Conservation (phyloP, 495 filamentous ascomycete genomes). For the Podospora pseudoanserina region DNA sequence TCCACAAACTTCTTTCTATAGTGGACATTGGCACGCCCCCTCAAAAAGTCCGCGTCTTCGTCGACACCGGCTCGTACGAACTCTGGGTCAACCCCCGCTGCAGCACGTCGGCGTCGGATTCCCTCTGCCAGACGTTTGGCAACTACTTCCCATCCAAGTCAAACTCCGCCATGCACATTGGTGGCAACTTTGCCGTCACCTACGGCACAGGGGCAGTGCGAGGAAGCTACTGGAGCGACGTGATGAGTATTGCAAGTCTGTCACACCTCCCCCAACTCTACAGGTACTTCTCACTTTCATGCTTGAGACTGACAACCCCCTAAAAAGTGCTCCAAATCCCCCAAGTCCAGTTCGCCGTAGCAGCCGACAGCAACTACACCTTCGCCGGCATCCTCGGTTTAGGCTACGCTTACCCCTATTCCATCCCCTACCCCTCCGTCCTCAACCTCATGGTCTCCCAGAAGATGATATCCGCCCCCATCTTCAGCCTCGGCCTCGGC, state of each 20-base stretch:
- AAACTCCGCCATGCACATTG: conserved; percentile 32
- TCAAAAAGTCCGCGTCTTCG: conserved; percentile 40
- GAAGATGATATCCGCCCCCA: conserved; percentile 61
- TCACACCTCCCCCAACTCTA: neutral
- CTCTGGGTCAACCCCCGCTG: conserved; percentile 45
- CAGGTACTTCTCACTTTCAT: neutral
- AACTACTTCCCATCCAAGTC: conserved; percentile 40
- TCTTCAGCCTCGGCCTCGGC: conserved; percentile 68
- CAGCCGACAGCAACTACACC: conserved; percentile 39
- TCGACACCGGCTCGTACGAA: conserved; percentile 48
- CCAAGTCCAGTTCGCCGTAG: conserved; percentile 35
- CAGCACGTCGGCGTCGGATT: conserved; percentile 33
- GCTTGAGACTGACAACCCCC: neutral
- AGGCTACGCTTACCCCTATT: conserved; percentile 39
- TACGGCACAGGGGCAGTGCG: conserved; percentile 42
- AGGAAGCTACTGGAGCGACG: conserved; percentile 40
- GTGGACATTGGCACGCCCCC: conserved; percentile 44
- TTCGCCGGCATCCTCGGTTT: conserved; percentile 42
- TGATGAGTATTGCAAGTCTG: conserved; percentile 33
- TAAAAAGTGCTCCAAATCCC: conserved; percentile 26
- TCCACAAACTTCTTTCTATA: conserved; percentile 7
- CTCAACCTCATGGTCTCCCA: conserved; percentile 59
- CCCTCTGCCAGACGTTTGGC: conserved; percentile 38
- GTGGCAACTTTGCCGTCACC: conserved; percentile 35
- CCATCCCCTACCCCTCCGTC: conserved; percentile 60